Conservation (phyloP, 495 filamentous ascomycete species). For the Xylaria curta region DNA sequence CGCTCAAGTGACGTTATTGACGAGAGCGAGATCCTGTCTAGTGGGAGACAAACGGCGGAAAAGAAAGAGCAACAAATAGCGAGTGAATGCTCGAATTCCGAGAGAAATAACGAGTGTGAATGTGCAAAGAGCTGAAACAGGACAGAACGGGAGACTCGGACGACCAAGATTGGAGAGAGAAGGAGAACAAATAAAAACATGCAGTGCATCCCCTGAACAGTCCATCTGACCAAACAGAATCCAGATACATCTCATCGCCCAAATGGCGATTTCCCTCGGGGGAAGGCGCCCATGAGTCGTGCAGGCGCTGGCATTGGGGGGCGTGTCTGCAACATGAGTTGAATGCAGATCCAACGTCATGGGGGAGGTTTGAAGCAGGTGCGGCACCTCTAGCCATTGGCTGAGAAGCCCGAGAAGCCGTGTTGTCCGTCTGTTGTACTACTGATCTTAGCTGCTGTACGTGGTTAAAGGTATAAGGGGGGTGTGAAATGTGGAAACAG, state of each 20-base stretch:
- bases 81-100: conserved; percentile 41
- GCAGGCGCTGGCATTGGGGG: background rate
- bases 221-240: conserved; percentile 9
- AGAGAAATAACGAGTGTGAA: conserved; percentile 21
- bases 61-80: conserved; percentile 47
- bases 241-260: background rate
- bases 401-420: conserved; percentile 1
- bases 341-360: conserved; percentile 18
- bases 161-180: background rate
- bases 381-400: conserved; percentile 4
- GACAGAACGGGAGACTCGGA: background rate
- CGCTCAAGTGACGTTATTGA: conserved; percentile 27
- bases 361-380: background rate
- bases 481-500: background rate
- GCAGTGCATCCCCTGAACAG: conserved; percentile 1
- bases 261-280: background rate
- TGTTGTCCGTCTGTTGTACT: too few species aligned
- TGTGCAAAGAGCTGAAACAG: conserved; percentile 20
- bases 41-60: conserved; percentile 37
- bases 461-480: background rate
- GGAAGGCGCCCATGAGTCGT: conserved; percentile 16
- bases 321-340: conserved; percentile 2
- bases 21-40: conserved; percentile 28
- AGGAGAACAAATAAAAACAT: conserved; percentile 10
- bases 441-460: background rate